Evolutionary conservation across 768 basidiomycete genomes (phyloP), one percentile per base, ranked within the genome.

Genomic region (Dendrothele bispora): DNA sequence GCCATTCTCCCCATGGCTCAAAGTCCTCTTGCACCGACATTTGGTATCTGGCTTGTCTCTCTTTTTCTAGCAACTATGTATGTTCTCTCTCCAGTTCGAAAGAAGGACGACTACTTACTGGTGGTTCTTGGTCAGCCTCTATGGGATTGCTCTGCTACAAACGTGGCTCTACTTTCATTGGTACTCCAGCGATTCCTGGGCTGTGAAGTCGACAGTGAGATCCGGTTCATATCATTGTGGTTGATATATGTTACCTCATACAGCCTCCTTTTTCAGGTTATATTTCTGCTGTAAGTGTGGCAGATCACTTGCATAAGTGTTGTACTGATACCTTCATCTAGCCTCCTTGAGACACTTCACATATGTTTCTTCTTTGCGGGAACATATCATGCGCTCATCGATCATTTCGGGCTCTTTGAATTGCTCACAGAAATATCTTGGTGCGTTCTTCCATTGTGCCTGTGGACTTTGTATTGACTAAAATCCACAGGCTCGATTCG

Each of bases 151-250:
- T 17, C 27, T 61, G 15, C 36, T 56, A 11, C 57, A 61, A 39
- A 43, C 50, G 10, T 61, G 53, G 55, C 22, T 56, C 7, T 61
- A 61, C 42, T 61, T 61, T 43, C 53, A 55, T 18, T 58, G 59
- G 59, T 61, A 58, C 39, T 17, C 46, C 1, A 53, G 54, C 28
- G 59, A 61, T 38, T 45, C 46, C 30, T 56, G 57, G 57, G 44
- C 49, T 5, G 53, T 38, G 55, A 60, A 47, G 25, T 42, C 3
- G 17, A 48, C 53, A 51, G 59, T 56, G 39, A 5, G 53, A 10
- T n/a, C n/a, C n/a, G n/a, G n/a, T n/a, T n/a, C n/a, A n/a, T n/a
- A n/a, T n/a, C n/a, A n/a, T n/a, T n/a, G n/a, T n/a, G n/a, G n/a
- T n/a, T n/a, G n/a, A n/a, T n/a, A n/a, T n/a, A n/a, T n/a, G n/a